phyloP scores from a whole-genome alignment of 306 rosid species.

The Vigna hirtella region DNA sequence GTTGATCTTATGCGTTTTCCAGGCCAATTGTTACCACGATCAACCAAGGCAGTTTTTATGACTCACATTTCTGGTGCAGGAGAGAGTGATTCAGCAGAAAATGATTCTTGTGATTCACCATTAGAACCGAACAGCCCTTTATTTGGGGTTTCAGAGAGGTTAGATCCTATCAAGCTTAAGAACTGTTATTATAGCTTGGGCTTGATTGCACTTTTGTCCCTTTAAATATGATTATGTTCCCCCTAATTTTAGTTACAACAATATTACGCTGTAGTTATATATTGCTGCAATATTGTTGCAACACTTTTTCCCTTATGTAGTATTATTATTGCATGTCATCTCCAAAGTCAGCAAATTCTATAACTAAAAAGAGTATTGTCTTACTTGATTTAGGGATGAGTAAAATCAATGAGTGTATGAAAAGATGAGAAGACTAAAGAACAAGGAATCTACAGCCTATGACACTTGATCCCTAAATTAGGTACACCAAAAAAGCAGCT shows the following conservation, averaged over 20 bases:
- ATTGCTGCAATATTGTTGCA: conserved; percentile 30
- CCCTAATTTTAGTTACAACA: conserved; percentile 28
- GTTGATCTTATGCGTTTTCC: conserved; percentile 98
- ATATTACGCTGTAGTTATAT: conserved; percentile 15
- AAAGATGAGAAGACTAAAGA: too few species aligned
- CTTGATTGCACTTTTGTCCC: conserved; percentile 28
- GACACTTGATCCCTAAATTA: too few species aligned
- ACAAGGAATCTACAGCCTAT: too few species aligned
- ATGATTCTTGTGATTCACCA: conserved; percentile 99
- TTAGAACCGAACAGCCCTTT: conserved; percentile 99
- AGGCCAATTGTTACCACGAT: conserved; percentile 80
- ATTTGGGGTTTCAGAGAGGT: conserved; percentile 87
- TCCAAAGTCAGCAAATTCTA: conserved; percentile 31
- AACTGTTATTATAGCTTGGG: conserved; percentile 34
- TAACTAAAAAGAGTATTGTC: neutral
- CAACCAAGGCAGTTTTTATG: conserved; percentile 91
- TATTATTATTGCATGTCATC: conserved; percentile 4
- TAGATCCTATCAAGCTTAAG: conserved; percentile 67
- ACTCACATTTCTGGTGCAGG: conserved; percentile 94
- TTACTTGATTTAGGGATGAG: too few species aligned
- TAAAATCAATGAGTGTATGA: too few species aligned
- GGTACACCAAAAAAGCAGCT: too few species aligned
- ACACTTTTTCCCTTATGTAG: conserved; percentile 3
- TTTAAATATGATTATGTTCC: conserved; percentile 16
- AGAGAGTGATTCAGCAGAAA: conserved; percentile 99